These are phyloP conservation scores for Theobroma cacao DNA, from an alignment of 345 rosid species.

Conservation along the genomic window DNA sequence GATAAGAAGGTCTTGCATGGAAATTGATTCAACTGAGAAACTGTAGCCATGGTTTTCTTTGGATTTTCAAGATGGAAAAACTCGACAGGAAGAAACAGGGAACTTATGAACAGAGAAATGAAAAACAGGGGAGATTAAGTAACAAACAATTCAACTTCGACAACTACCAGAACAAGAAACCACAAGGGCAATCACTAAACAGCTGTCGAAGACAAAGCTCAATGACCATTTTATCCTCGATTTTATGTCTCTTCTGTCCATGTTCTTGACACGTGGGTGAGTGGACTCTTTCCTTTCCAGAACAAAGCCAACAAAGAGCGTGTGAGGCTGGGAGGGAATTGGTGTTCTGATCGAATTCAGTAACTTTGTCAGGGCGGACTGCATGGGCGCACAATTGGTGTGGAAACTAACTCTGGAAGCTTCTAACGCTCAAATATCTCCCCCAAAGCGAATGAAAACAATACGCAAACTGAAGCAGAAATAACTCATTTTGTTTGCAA, in stretches of 20 bases:
- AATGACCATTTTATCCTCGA: neutral
- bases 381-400: neutral
- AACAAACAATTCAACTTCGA: neutral
- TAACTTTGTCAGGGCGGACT: neutral
- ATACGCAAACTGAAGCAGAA: too few species aligned
- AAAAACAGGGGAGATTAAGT: neutral
- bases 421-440: neutral
- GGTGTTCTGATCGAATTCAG: neutral
- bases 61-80: neutral
- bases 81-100: neutral
- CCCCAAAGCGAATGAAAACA: too few species aligned
- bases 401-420: neutral
- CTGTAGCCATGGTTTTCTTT: conserved; percentile 47
- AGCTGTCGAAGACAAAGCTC: too few species aligned
- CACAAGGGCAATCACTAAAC: neutral
- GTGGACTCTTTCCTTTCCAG: neutral
- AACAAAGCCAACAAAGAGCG: neutral
- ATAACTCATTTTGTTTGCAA: too few species aligned
- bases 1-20: conserved; percentile 36
- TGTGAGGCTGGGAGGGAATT: neutral
- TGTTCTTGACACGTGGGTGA: neutral
- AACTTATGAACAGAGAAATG: neutral
- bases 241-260: neutral
- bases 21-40: conserved; percentile 44
- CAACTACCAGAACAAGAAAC: neutral